Conservation (phyloP, 2,329 filamentous ascomycete species). For the Curvularia spicifera region DNA sequence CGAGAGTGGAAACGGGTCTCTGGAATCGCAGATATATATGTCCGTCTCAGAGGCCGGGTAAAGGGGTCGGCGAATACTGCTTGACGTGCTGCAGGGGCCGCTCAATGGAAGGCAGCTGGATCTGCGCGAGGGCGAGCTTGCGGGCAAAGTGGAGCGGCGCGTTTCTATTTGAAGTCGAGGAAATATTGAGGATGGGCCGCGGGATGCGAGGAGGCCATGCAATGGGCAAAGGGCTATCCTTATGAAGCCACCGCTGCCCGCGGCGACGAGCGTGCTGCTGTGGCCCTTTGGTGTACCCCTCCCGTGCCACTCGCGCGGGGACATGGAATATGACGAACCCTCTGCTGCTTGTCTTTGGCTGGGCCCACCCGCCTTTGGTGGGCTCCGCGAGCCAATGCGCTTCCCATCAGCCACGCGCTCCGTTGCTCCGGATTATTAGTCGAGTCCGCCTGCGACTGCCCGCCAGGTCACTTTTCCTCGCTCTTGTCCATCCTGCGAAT, state of each 20-base stretch:
- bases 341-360: constrained; percentile 35
- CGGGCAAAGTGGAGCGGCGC: constrained; percentile 34
- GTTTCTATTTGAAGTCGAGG: constrained; percentile 5
- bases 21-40: constrained; percentile 27
- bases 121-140: constrained; percentile 35
- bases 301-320: constrained; percentile 36
- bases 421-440: constrained; percentile 36
- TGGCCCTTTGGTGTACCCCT: constrained; percentile 31
- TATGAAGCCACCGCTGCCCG: constrained; percentile 19
- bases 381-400: constrained; percentile 28
- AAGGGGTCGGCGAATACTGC: constrained; percentile 43
- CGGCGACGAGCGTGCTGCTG: constrained; percentile 14
- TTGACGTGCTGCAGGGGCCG: constrained; percentile 37
- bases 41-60: constrained; percentile 42
- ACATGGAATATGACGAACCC: constrained; percentile 44
- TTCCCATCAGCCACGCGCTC: constrained; percentile 25
- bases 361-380: constrained; percentile 30
- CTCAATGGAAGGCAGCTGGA: constrained; percentile 31
- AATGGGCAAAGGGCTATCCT: constrained; percentile 30
- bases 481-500: constrained; percentile 19
- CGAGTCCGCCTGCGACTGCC: constrained; percentile 20
- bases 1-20: constrained; percentile 11
- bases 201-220: not conserved
- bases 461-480: constrained; percentile 9
- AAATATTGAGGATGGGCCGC: not conserved